phyloP scores from a whole-genome alignment of 768 basidiomycete species.

The Rhodotorula graminis region DNA sequence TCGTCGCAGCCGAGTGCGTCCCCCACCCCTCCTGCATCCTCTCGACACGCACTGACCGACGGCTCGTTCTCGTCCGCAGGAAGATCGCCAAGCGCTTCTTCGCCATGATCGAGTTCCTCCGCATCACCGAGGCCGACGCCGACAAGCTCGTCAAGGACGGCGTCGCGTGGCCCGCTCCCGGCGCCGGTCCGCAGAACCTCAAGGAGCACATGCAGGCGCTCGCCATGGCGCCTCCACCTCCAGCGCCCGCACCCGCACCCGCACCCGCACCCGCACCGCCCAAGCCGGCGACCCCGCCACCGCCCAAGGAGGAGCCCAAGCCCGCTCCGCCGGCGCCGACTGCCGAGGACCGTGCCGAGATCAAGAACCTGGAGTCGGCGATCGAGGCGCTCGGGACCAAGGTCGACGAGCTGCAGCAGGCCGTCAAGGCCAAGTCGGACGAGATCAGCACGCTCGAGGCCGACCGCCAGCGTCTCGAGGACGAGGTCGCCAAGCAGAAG shows the following conservation, averaged over 20 bases:
- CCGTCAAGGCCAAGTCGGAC: not conserved
- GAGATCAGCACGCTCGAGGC: not conserved
- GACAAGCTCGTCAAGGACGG: not conserved
- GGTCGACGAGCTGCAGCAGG: not conserved
- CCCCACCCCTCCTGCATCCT: not conserved
- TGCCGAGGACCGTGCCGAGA: not conserved
- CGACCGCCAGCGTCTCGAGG: not conserved
- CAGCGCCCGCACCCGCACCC: not conserved
- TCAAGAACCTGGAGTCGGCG: not conserved
- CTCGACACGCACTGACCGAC: not conserved
- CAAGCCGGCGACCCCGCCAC: not conserved
- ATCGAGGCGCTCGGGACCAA: not conserved
- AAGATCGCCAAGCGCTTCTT: not conserved
- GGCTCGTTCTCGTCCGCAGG: not conserved
- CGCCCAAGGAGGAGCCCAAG: not conserved
- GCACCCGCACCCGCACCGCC: not conserved
- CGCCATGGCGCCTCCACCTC: not conserved
- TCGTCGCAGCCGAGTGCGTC: not conserved
- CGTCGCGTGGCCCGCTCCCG: not conserved
- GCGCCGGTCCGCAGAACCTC: not conserved
- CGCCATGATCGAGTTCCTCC: not conserved
- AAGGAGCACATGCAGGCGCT: not conserved
- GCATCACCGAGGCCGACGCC: not conserved
- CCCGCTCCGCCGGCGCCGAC: not conserved
- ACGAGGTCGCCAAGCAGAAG: conserved; percentile 4